Base-by-base conservation (phyloP, 768 basidiomycete species). In the Leccinum olivaceopallidum region DNA sequence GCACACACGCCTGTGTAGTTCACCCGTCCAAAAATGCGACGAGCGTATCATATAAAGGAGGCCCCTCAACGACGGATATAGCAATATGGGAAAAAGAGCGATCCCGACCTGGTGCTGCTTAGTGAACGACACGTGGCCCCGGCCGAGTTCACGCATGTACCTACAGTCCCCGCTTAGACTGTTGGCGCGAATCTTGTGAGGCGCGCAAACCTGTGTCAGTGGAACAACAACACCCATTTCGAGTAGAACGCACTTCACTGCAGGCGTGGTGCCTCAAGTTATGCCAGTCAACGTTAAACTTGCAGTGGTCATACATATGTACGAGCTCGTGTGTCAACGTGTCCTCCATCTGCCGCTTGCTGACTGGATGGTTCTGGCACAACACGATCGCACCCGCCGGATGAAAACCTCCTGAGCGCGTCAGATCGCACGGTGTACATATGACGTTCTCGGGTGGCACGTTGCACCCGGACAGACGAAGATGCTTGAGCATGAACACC, bases 221-320 rank as follows among this genome's bases (percentile, higher is more conserved):
- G 49, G 22, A 47, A 36, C 32, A 30, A 18, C 14, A 0, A 6
- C 14, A 50, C 54, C 30, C 16, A 24, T 34, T 24, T 28, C 30
- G 13, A 6, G 3, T 28, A 34, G 49, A 26, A 77, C 86, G 68
- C 64, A 96, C 96, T 85, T 98, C 96, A 69, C 91, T 94, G 73
- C 97, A 99, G 3, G 96, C 97, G 71, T 97, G 94, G 78, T 97
- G 95, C 60, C 94, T 78, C 58, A 98, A 71, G 75, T 98, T 90
- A 52, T 74, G 75, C 95, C 93, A 97, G 73, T 97, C 87, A 1
- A 97, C 90, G 62, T 94, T 92, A 78, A 98, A 98, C 74, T 87
- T 86, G 76, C 92, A 91, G 63, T 96, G 92, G 73, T 99, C 97
- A 71, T 92, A 98, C 83, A 94, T 87, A 71, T 98, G 97, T 26